phyloP scores from a whole-genome alignment of 2,329 filamentous ascomycete species.

The Colletotrichum orchidophilum region DNA sequence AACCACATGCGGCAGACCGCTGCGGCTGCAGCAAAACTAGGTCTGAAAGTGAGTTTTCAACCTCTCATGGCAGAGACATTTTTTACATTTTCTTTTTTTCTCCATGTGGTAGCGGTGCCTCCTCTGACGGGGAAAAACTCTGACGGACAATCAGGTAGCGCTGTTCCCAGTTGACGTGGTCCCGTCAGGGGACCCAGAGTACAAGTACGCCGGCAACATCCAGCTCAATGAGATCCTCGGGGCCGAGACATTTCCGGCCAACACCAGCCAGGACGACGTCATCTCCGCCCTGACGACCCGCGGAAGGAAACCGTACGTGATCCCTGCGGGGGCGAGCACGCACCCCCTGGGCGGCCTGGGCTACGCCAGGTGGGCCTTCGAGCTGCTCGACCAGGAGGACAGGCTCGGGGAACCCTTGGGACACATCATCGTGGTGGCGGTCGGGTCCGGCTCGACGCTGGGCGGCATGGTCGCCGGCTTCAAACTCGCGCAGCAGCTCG shows the following conservation, averaged over 20 bases:
- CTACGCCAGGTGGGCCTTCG: constrained; percentile 72
- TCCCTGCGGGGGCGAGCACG: constrained; percentile 71
- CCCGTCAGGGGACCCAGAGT: constrained; percentile 3
- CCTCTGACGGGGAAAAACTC: too few relatives aligned
- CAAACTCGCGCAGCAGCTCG: constrained; percentile 60
- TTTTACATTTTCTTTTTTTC: not conserved
- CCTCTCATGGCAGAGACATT: not conserved
- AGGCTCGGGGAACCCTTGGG: constrained; percentile 64
- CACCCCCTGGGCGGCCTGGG: constrained; percentile 73
- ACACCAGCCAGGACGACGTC: not conserved
- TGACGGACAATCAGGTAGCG: constrained; percentile 10
- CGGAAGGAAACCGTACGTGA: constrained; percentile 70
- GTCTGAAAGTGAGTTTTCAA: constrained; percentile 34
- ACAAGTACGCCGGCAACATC: constrained; percentile 33
- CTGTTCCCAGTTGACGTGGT: constrained; percentile 13
- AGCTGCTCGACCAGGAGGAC: constrained; percentile 67
- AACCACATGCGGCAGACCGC: constrained; percentile 49
- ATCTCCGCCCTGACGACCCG: constrained; percentile 34
- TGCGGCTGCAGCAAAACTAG: constrained; percentile 43
- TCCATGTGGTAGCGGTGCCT: too few relatives aligned
- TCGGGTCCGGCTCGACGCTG: constrained; percentile 71
- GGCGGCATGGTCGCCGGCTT: constrained; percentile 74
- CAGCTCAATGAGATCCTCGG: constrained; percentile 36
- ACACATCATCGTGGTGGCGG: constrained; percentile 68
- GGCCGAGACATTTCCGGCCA: constrained; percentile 29